These are phyloP conservation scores for Rhodomyrtus psidioides DNA, from an alignment of 441 rosid genomes.

Conservation along the genomic window DNA sequence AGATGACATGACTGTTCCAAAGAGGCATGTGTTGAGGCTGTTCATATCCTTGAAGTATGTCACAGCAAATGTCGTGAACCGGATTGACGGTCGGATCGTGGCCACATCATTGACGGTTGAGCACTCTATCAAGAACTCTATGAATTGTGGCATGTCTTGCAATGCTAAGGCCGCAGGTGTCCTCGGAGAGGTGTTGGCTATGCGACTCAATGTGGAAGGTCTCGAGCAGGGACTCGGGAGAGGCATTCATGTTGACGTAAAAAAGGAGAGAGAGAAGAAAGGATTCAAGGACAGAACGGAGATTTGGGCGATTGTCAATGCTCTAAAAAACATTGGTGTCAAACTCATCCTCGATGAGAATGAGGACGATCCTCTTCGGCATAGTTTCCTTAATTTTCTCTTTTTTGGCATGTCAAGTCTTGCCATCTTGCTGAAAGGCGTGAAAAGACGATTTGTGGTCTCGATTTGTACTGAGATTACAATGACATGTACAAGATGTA, in stretches of 20 bases:
- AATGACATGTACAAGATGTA: neutral
- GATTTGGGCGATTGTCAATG: constrained; percentile 57
- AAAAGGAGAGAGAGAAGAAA: constrained; percentile 22
- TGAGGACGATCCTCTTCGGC: constrained; percentile 16
- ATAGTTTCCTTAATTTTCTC: neutral
- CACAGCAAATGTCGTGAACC: constrained; percentile 52
- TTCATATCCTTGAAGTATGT: constrained; percentile 42
- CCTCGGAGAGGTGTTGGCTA: constrained; percentile 48
- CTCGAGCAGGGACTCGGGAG: constrained; percentile 55
- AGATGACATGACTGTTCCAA: neutral
- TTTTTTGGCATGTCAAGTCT: neutral
- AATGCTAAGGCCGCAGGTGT: constrained; percentile 50
- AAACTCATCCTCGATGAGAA: constrained; percentile 49
- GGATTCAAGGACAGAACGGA: constrained; percentile 26
- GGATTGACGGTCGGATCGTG: constrained; percentile 51
- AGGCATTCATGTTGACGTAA: constrained; percentile 28
- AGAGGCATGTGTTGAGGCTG: constrained; percentile 36
- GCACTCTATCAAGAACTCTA: constrained; percentile 42
- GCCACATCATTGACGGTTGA: constrained; percentile 38
- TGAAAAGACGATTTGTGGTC: neutral
- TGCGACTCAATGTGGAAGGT: constrained; percentile 61
- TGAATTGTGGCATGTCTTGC: constrained; percentile 31
- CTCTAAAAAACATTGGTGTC: constrained; percentile 60
- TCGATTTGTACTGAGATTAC: neutral
- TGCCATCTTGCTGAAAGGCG: neutral